These are phyloP conservation scores for Aspergillus quadricinctus DNA, from an alignment of 2,329 filamentous ascomycete species.

Conservation along the genomic window DNA sequence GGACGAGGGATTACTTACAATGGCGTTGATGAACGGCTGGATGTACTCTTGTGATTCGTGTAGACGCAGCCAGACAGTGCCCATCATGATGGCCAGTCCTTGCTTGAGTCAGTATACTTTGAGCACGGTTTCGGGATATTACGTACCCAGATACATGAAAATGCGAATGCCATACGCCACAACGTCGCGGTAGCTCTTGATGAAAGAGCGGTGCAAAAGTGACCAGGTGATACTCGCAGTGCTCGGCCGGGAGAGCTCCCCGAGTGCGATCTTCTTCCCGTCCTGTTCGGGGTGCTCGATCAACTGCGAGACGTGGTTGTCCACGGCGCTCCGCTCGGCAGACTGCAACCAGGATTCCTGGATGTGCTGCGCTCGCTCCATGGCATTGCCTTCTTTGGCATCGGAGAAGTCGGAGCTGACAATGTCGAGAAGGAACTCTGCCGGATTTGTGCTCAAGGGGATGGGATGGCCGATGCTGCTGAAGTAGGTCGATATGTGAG, in stretches of 20 bases:
- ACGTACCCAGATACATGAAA: constrained; percentile 68
- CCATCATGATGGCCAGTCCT: constrained; percentile 77
- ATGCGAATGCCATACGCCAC: constrained; percentile 79
- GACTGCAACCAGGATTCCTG: constrained; percentile 55
- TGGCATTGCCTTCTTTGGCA: constrained; percentile 43
- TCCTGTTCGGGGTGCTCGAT: constrained; percentile 23
- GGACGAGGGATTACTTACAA: constrained; percentile 42
- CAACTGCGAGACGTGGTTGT: constrained; percentile 22
- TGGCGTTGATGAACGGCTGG: constrained; percentile 76
- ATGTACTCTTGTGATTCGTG: constrained; percentile 66
- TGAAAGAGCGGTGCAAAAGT: constrained; percentile 71
- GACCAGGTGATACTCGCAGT: constrained; percentile 53
- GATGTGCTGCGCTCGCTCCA: constrained; percentile 50
- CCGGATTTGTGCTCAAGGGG: constrained; percentile 69
- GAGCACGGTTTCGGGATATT: not conserved
- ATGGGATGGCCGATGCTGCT: constrained; percentile 56
- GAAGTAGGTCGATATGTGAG: constrained; percentile 60
- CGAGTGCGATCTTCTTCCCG: constrained; percentile 9
- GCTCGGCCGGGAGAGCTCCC: constrained; percentile 37
- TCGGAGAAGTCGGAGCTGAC: constrained; percentile 71
- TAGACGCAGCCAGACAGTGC: constrained; percentile 78
- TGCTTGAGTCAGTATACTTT: constrained; percentile 3
- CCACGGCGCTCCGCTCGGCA: constrained; percentile 30
- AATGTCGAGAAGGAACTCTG: constrained; percentile 73
- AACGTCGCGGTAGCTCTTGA: constrained; percentile 80